Evolutionary conservation across 495 filamentous ascomycete species (phyloP), one percentile per base, ranked within the genome.

Genomic region (Hyaloscypha variabilis): DNA sequence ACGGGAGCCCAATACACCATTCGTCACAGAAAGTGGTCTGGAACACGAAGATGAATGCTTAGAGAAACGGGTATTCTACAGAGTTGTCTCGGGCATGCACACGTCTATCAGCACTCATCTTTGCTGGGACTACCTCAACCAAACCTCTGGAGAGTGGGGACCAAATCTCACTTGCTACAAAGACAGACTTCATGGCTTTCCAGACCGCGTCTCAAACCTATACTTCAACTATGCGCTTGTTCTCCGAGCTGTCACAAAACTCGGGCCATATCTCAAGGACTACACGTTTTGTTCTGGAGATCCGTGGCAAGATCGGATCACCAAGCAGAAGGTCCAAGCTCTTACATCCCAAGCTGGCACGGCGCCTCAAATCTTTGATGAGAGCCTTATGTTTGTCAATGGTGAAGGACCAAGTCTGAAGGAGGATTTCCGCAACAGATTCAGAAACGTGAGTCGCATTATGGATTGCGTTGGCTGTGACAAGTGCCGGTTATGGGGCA

Each of bases 381-480:
- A 99, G 79, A 87, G 84, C 68, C 78, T 92, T 60, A 98, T 99
- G 95, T 99, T 99, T 77, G 87, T 88, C 64, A 86, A 90, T 65
- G 90, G 88, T 34, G 83, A 85, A 68, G 83, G 82, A 11, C 81
- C 83, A n/a, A 83, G 82, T 2, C 81, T 98, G 42, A 98, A 97
- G 74, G 96, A 98, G 74, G 95, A 99, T 73, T 99, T 99, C 84
- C 90, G 92, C 69, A 94, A 96, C 74, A 91, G 95, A 17, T 98
- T 99, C 85, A 86, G 95, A 68, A 99, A 99, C 69, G 92, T 99
- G 60, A 93, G 90, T 69, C 87, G 95, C 24, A 79, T 98, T 70
- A 99, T 99, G 95, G 95, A 99, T 78, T 99, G 95, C 75, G 95
- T 98, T 19, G 95, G 95, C 24, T 99, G 95, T 77, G 95, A 99